phyloP scores from a whole-genome alignment of 2,329 filamentous ascomycete genomes.

The Metarhizium brunneum region DNA sequence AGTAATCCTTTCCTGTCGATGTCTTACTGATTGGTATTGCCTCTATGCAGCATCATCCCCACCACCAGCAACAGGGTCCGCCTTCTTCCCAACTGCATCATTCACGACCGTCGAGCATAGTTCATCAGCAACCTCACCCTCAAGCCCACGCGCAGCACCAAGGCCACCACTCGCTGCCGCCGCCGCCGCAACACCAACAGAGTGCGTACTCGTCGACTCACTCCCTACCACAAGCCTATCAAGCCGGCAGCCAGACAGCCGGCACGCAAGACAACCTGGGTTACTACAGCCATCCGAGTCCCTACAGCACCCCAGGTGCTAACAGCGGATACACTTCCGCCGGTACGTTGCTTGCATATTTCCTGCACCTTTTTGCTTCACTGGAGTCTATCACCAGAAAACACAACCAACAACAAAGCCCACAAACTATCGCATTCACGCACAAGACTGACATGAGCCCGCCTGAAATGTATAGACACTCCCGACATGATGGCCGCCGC shows the following conservation, averaged over 20 bases:
- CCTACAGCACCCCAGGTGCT: conserved; percentile 75
- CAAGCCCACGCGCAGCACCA: conserved; percentile 36
- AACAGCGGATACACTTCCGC: conserved; percentile 79
- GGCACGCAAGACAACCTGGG: conserved; percentile 56
- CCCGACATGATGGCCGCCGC: conserved; percentile 59
- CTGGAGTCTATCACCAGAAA: no score
- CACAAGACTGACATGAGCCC: conserved; percentile 10
- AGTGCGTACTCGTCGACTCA: conserved; percentile 61
- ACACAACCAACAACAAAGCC: not conserved
- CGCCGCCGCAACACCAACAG: conserved; percentile 46
- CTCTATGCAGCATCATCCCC: conserved; percentile 67
- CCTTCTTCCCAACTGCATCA: conserved; percentile 56
- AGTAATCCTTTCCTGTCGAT: conserved; percentile 27
- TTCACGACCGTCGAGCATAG: conserved; percentile 61
- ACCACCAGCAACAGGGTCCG: conserved; percentile 65
- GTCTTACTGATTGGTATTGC: conserved; percentile 49
- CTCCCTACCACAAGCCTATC: conserved; percentile 58
- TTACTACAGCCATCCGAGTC: conserved; percentile 71
- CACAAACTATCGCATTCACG: not conserved
- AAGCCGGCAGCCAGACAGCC: conserved; percentile 52
- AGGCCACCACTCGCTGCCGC: conserved; percentile 5
- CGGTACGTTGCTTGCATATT: conserved; percentile 46
- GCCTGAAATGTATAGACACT: conserved; percentile 32
- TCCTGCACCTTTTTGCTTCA: not conserved
- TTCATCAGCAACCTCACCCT: conserved; percentile 50